phyloP scores from a whole-genome alignment of 2,329 filamentous ascomycete genomes.

The Coniochaeta ligniaria region DNA sequence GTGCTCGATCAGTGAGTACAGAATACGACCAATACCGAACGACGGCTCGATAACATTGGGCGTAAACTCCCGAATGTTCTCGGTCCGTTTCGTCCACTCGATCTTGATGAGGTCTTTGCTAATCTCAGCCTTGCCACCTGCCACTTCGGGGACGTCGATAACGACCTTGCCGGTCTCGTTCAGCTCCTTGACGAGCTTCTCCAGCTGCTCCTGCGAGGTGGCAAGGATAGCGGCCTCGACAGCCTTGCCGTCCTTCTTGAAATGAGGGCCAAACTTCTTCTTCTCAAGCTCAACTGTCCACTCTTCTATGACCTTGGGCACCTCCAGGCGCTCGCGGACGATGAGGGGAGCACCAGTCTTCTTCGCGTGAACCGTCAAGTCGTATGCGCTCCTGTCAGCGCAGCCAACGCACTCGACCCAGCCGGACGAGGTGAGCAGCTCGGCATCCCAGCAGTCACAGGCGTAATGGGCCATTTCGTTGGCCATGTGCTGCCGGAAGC shows the following conservation, averaged over 20 bases:
- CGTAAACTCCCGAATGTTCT: conserved; percentile 84
- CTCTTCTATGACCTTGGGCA: conserved; percentile 75
- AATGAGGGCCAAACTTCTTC: conserved; percentile 91
- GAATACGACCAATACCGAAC: conserved; percentile 91
- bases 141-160: conserved; percentile 63
- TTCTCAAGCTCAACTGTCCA: conserved; percentile 84
- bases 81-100: conserved; percentile 73
- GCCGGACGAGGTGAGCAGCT: conserved; percentile 83
- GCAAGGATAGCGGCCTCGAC: conserved; percentile 74
- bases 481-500: conserved; percentile 94
- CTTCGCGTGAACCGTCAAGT: conserved; percentile 85
- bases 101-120: conserved; percentile 74
- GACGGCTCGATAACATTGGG: conserved; percentile 97
- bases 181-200: conserved; percentile 70
- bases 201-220: conserved; percentile 72
- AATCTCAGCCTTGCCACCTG: conserved; percentile 69
- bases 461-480: conserved; percentile 83
- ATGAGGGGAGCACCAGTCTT: conserved; percentile 82
- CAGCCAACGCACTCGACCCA: conserved; percentile 99
- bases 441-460: conserved; percentile 95
- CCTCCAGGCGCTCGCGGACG: conserved; percentile 73
- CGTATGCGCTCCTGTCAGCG: conserved; percentile 86
- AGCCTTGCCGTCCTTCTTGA: conserved; percentile 88
- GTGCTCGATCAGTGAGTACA: conserved; percentile 92
- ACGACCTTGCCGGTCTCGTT: conserved; percentile 66